A percentile compares a stretch with the other conserved stretches of the same genome.
phyloP scores from a whole-genome alignment of 768 basidiomycete species.

The Calocybe gangraenosa region DNA sequence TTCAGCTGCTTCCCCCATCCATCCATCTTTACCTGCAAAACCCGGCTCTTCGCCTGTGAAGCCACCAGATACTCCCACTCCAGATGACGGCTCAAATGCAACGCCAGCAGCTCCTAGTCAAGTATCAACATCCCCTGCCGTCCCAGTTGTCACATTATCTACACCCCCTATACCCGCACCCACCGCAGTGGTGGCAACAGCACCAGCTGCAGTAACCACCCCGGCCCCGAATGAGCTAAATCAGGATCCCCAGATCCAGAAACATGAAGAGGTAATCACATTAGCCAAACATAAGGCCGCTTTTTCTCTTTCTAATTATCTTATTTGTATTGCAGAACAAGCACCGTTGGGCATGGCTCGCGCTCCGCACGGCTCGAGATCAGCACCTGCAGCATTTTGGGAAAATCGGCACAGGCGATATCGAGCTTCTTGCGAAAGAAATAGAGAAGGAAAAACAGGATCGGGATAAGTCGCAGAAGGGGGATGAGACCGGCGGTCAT shows the following conservation, averaged over 20 bases:
- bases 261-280: conserved; percentile 60
- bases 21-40: conserved; percentile 71
- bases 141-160: conserved; percentile 20
- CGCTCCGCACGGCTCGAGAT: conserved; percentile 72
- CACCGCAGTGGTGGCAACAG: conserved; percentile 18
- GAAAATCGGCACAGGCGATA: conserved; percentile 78
- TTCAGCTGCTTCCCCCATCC: conserved; percentile 41
- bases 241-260: conserved; percentile 46
- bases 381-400: conserved; percentile 72
- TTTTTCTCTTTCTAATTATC: conserved; percentile 7
- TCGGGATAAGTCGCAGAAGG: conserved; percentile 32
- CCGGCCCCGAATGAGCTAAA: conserved; percentile 20
- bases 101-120: conserved; percentile 22
- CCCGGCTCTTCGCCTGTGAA: conserved; percentile 42
- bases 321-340: conserved; percentile 51
- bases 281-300: conserved; percentile 5
- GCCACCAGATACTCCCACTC: conserved; percentile 8
- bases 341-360: conserved; percentile 76
- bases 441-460: conserved; percentile 47
- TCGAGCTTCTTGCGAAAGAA: conserved; percentile 47
- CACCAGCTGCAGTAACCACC: conserved; percentile 25
- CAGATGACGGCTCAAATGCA: conserved; percentile 17
- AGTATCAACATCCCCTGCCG: not conserved
- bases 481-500: conserved; percentile 29
- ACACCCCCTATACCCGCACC: conserved; percentile 18